Evolutionary conservation across 768 basidiomycete genomes (phyloP), one percentile per base, ranked within the genome.

Genomic region (Mycena pura): DNA sequence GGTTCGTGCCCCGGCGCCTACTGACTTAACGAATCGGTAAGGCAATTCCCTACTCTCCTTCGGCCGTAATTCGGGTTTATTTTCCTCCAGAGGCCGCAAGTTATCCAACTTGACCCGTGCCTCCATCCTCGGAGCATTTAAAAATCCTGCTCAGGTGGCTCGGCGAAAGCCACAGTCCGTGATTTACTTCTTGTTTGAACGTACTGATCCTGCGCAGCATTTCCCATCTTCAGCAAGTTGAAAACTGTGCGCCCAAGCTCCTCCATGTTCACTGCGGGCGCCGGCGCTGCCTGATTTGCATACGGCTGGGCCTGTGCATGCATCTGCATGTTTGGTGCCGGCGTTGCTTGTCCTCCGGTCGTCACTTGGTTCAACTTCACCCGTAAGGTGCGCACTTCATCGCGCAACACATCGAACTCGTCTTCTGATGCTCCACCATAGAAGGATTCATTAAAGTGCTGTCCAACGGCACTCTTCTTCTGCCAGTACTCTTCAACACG

Each of bases 61-160:
- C n/a, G 24, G n/a, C 36, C 39, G n/a, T n/a, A n/a, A n/a, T 45
- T 21, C 34, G 29, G 44, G 32, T 46, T 34, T 28, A 44, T 40
- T 41, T 17, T 40, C 44, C 58, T 60, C 58, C 3, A 34, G 58
- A 52, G 58, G 58, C 50, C 34, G 43, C 3, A 15, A 51, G 15
- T 0, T 21, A 7, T 27, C 3, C 5, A 38, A 8, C 19, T 19
- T 31, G 1, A 4, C 40, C 29, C 40, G 40, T 19, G 58, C 58
- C 58, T 60, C 60, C 52, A 39, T 61, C 60, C 17, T 49, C 22
- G 60, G 21, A 28, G 29, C 21, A 14, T 48, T 40, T 34, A 61
- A 61, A 61, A 61, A 61, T 48, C 60, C 60, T 45, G 41, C 49
- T 60, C 49, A 0, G 44, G 50, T 2, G 59, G 48, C 3, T 56